Base-by-base conservation (phyloP, 495 filamentous ascomycete genomes). In the Aspergillus saccharolyticus region DNA sequence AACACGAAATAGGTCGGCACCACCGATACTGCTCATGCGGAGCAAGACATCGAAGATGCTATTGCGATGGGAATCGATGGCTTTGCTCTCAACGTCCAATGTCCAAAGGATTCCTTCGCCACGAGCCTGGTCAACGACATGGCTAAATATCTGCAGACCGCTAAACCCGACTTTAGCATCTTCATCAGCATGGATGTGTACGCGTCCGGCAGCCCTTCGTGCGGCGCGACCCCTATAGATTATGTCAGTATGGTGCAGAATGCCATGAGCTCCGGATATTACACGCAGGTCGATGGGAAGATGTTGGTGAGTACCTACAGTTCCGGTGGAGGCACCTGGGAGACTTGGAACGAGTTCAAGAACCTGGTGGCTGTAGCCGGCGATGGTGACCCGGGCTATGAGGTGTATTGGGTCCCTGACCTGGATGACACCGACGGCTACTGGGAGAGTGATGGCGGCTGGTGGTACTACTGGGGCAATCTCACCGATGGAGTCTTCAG, bases 401-500 rank as follows among this genome's bases (percentile, higher is more conserved):
- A 46, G 6, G 20, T 46, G 9, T 46, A 19, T 20, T 46, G 17
- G 17, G 20, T 46, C 7, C 44, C 44, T 19, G 44, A 46, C 20
- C 20, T 46, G 14, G 44, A 19, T 10, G 44, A 46, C 17, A 46
- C 44, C 8, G 44, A 46, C 21, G 44, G 33, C 6, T 55, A 44
- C 21, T 43, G 21, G 22, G 20, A 52, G 12, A 44, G 54, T 16
- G 62, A 60, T 18, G 66, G 65, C 39, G 61, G 58, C 21, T 62
- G 63, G 15, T 24, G 20, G 39, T 59, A 59, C 8, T 71, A 68
- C 56, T 63, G 63, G 28, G 39, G 54, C 18, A 57, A 53, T 5
- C 52, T 70, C 42, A 60, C 69, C 0, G 67, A 72, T 57, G 70
- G 69, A 19, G 30, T 61, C 22, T 73, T 72, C 42, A 70, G 67